Conservation (phyloP, 805 yeast genomes). For the Lipomyces sp. region DNA sequence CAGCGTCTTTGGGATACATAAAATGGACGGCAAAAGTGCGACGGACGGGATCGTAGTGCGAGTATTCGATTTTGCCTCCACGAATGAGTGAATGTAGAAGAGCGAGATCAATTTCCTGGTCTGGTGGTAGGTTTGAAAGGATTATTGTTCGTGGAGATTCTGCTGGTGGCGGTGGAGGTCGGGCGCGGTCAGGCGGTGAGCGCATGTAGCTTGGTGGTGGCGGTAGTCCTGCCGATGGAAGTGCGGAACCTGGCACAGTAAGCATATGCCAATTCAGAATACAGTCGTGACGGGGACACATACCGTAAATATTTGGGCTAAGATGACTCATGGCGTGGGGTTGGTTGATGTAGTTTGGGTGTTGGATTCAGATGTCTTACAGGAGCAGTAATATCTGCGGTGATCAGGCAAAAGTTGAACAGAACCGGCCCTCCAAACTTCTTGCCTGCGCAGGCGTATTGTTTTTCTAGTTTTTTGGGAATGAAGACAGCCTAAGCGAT, state of each 20-base stretch:
- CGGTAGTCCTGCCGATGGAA: neutral
- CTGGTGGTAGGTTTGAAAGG: conserved; percentile 33
- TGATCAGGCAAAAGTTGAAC: neutral
- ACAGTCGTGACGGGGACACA: neutral
- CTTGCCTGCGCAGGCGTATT: neutral
- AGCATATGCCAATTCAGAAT: neutral
- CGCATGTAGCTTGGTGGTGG: neutral
- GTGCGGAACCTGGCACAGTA: neutral
- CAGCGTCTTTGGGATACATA: conserved; percentile 26
- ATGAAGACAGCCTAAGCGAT: conserved; percentile 2
- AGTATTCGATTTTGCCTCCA: conserved; percentile 33
- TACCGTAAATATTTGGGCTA: conserved; percentile 6
- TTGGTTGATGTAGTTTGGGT: neutral
- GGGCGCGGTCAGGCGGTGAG: conserved; percentile 9
- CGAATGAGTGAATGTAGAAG: conserved; percentile 32
- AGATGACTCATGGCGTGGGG: conserved; percentile 3
- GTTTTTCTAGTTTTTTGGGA: too few relatives aligned
- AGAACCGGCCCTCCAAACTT: neutral
- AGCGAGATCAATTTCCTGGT: conserved; percentile 31
- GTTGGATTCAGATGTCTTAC: neutral
- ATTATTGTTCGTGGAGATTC: conserved; percentile 25
- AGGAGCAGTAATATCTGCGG: conserved; percentile 1
- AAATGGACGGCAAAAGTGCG: conserved; percentile 29
- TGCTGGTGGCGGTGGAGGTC: neutral
- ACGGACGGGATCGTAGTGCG: conserved; percentile 27